Percentiles rank a stretch among this genome's conserved stretches.
Evolutionary conservation across 2,329 filamentous ascomycete genomes (phyloP).

Genomic region (Cytospora leucostoma): DNA sequence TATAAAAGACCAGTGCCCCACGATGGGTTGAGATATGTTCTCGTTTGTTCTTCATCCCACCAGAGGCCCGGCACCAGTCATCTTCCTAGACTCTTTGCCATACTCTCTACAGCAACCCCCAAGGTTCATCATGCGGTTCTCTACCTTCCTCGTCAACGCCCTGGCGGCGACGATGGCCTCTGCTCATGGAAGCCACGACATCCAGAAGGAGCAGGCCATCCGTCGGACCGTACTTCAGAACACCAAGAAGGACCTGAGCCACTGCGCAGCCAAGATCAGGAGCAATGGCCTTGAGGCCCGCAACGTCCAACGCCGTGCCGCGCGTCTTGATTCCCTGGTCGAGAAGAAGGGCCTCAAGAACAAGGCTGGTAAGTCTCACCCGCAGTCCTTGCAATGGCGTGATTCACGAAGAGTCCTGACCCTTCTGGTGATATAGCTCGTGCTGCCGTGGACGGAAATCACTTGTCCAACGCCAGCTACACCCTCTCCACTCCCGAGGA

Average conservation of each 20-base stretch:
- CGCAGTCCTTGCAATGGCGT: neutral
- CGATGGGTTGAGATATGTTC: neutral
- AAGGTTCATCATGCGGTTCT: constrained; percentile 33
- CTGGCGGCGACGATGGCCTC: constrained; percentile 30
- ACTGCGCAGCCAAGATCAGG: constrained; percentile 43
- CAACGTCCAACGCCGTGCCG: constrained; percentile 42
- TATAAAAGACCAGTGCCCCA: constrained; percentile 9
- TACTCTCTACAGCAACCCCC: neutral
- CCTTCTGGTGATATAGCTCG: constrained; percentile 35
- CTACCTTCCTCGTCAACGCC: constrained; percentile 30
- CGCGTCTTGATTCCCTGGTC: constrained; percentile 37
- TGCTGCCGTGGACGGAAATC: constrained; percentile 39
- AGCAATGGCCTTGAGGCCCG: constrained; percentile 41
- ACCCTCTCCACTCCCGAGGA: constrained; percentile 37
- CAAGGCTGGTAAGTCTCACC: neutral
- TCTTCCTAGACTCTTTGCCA: constrained; percentile 2
- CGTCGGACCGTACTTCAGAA: constrained; percentile 42
- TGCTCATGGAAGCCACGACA: constrained; percentile 46
- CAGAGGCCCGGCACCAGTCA: constrained; percentile 8
- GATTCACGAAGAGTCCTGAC: constrained; percentile 21
- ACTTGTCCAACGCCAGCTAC: constrained; percentile 42
- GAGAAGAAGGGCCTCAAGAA: constrained; percentile 35
- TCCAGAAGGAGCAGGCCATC: constrained; percentile 43
- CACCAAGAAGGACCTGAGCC: constrained; percentile 38
- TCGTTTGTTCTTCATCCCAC: constrained; percentile 2